Percentiles rank a stretch among this genome's conserved stretches.
Conservation (phyloP, 202 grass and related monocot genomes). For the Zoysia matrella region DNA sequence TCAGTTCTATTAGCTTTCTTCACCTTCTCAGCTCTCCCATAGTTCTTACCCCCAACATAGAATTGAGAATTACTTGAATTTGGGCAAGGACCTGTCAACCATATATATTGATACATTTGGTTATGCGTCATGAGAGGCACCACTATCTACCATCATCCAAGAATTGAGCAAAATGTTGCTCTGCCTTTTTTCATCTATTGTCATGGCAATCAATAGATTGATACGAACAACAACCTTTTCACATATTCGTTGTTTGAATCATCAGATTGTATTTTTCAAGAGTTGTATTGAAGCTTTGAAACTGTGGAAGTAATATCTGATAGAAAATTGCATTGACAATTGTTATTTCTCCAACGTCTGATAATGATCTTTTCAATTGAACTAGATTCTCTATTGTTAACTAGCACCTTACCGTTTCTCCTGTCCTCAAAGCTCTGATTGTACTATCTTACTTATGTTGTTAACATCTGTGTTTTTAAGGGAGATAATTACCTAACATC, state of each 20-base stretch:
- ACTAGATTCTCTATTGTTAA: constrained; percentile 17
- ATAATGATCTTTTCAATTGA: neutral
- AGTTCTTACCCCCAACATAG: too few species aligned
- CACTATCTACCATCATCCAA: neutral
- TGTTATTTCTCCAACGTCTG: neutral
- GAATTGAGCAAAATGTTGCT: neutral
- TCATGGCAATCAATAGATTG: neutral
- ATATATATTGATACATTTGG: constrained; percentile 17
- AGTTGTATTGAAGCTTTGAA: constrained; percentile 5
- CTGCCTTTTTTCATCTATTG: constrained; percentile 5
- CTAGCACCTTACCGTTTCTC: neutral
- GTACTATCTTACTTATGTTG: constrained; percentile 23
- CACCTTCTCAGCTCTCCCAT: too few species aligned
- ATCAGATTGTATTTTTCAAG: neutral
- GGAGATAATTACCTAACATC: neutral
- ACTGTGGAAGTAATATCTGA: constrained; percentile 3
- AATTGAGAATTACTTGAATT: neutral
- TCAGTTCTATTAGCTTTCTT: too few species aligned
- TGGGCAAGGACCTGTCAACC: neutral
- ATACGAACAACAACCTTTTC: neutral
- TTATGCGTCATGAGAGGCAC: neutral
- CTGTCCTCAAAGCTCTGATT: neutral
- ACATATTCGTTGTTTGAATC: neutral
- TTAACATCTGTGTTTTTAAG: constrained; percentile 1
- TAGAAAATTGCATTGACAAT: neutral